These are phyloP conservation scores for Solanum chiquidenum DNA, from an alignment of 257 asterid species.

Conservation along the genomic window DNA sequence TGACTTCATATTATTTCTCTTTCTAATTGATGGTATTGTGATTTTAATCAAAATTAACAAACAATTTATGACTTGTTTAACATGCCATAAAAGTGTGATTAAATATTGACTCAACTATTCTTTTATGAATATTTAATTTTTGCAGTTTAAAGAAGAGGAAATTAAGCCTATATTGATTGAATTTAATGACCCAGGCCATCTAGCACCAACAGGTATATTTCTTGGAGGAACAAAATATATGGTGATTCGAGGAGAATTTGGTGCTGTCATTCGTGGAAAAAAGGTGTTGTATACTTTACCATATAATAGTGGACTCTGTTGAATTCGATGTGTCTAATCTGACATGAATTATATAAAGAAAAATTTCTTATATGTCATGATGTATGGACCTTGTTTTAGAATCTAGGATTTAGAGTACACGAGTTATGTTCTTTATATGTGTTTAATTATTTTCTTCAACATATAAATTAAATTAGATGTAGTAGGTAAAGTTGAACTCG, in stretches of 20 bases:
- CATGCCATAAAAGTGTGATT: neutral
- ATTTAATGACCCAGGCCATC: neutral
- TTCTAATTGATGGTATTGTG: neutral
- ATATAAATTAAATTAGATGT: too few species aligned
- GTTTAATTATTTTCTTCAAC: too few species aligned
- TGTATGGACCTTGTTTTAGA: too few species aligned
- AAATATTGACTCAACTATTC: neutral
- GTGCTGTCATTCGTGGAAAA: neutral
- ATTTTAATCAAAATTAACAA: neutral
- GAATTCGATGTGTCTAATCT: neutral
- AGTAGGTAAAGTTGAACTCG: neutral
- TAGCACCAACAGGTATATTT: neutral
- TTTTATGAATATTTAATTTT: too few species aligned
- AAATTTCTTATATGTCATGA: too few species aligned
- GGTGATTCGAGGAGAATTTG: neutral
- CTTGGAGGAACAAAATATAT: neutral
- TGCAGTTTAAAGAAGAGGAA: neutral
- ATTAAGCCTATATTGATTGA: neutral
- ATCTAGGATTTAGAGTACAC: rapidly evolving
- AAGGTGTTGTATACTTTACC: neutral
- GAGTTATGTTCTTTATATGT: neutral
- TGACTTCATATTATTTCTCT: neutral
- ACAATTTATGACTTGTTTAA: neutral
- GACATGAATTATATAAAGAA: neutral
- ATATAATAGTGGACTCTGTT: neutral